These are phyloP conservation scores for Epichloe glyceriae DNA, from an alignment of 2,329 filamentous ascomycete genomes.

Conservation along the genomic window DNA sequence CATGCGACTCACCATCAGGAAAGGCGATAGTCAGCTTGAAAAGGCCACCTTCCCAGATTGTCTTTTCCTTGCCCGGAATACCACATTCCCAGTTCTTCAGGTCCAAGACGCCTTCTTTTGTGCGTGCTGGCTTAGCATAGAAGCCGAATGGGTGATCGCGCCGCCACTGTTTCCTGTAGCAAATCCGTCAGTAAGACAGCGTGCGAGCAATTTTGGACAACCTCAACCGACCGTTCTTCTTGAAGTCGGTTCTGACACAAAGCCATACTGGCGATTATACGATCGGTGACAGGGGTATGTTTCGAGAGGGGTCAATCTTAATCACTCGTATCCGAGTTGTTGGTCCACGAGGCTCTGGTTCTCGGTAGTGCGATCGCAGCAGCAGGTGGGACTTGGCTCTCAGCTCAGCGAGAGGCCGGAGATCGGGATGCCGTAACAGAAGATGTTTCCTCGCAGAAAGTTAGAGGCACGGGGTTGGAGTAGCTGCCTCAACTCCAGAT, in stretches of 20 bases:
- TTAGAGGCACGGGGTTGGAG: neutral
- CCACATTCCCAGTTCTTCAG: slow-evolving; percentile 95
- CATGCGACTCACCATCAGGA: slow-evolving; percentile 61
- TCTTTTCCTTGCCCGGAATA: slow-evolving; percentile 91
- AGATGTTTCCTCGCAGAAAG: neutral
- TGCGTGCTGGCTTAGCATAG: slow-evolving; percentile 79
- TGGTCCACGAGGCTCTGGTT: neutral
- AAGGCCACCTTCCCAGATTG: slow-evolving; percentile 92
- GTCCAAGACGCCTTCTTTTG: slow-evolving; percentile 68
- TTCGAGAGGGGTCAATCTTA: neutral
- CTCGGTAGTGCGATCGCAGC: neutral
- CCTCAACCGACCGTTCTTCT: slow-evolving; percentile 61
- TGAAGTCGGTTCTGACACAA: slow-evolving; percentile 79
- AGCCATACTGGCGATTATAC: slow-evolving; percentile 46
- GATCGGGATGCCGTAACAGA: neutral
- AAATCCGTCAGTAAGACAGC: slow-evolving; percentile 11
- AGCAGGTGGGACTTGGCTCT: neutral
- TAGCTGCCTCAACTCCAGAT: neutral
- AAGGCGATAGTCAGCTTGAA: slow-evolving; percentile 92
- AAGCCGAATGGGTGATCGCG: slow-evolving; percentile 96
- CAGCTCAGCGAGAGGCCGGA: neutral
- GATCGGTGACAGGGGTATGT: neutral
- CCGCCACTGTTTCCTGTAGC: slow-evolving; percentile 80
- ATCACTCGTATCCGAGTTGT: neutral
- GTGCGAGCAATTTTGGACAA: neutral